These are phyloP conservation scores for Dissophora ornata DNA, from an alignment of 192 early-diverging fungal species.

Conservation along the genomic window DNA sequence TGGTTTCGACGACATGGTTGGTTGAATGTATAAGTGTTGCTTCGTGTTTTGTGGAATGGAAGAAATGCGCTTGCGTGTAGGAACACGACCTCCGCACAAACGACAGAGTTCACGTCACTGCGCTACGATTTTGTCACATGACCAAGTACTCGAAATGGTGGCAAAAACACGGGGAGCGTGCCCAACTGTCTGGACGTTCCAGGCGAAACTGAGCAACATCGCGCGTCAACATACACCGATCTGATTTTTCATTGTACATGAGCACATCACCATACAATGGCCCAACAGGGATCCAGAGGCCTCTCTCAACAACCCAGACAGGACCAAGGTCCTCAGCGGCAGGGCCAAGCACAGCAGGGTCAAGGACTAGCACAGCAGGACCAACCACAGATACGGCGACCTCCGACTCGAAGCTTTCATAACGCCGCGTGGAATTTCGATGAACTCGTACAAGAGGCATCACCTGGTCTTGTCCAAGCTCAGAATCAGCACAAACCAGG, in stretches of 20 bases:
- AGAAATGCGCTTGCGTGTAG: constrained; percentile 8
- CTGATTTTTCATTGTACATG: constrained; percentile 5
- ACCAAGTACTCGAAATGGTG: no score
- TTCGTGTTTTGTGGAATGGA: background rate
- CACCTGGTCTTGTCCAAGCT: background rate
- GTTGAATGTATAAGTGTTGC: constrained; percentile 6
- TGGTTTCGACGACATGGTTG: constrained; percentile 34
- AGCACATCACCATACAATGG: constrained; percentile 9
- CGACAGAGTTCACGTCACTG: background rate
- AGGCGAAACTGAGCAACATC: no score
- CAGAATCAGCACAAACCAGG: background rate
- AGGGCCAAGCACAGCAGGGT: constrained; percentile 11
- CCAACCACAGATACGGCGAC: no score
- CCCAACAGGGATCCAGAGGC: constrained; percentile 5
- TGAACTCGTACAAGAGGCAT: background rate
- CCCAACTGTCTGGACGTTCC: background rate
- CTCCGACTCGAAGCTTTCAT: background rate
- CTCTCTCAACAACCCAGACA: constrained; percentile 2
- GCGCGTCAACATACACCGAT: background rate
- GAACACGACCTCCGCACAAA: background rate
- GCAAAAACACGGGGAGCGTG: background rate
- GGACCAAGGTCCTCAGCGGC: background rate
- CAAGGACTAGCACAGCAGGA: background rate
- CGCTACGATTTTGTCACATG: background rate
- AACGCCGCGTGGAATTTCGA: constrained; percentile 4